Percentiles rank a stretch among this genome's conserved stretches.
phyloP scores from a whole-genome alignment of 2,329 filamentous ascomycete species.

The Cordyceps militaris region DNA sequence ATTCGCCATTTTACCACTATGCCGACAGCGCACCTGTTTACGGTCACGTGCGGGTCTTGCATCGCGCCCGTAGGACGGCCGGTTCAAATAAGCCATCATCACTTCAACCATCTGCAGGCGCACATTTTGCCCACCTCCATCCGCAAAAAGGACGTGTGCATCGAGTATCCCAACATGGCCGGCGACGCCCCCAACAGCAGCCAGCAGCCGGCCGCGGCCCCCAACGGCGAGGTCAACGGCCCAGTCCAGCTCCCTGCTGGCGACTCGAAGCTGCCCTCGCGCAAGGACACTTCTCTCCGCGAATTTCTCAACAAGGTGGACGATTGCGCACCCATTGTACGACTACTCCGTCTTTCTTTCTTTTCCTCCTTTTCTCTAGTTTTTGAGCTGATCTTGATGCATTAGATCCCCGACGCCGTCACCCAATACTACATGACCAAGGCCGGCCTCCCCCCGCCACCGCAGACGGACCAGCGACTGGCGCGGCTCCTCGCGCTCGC shows the following conservation, averaged over 20 bases:
- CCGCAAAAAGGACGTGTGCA: background rate
- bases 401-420: slow-evolving; percentile 89
- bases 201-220: slow-evolving; percentile 23
- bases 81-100: slow-evolving; percentile 14
- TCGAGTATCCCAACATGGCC: slow-evolving; percentile 24
- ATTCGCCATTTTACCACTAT: no score
- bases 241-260: slow-evolving; percentile 37
- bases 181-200: slow-evolving; percentile 29
- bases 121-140: background rate
- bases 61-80: background rate
- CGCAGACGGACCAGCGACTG: slow-evolving; percentile 81
- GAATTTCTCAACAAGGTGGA: slow-evolving; percentile 97
- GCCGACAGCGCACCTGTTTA: background rate
- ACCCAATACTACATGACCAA: slow-evolving; percentile 97
- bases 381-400: background rate
- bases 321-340: slow-evolving; percentile 92
- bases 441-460: slow-evolving; percentile 86
- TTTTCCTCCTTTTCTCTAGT: background rate
- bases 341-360: slow-evolving; percentile 25
- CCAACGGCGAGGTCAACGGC: slow-evolving; percentile 23
- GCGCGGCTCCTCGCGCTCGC: slow-evolving; percentile 90
- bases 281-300: slow-evolving; percentile 86
- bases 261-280: slow-evolving; percentile 59
- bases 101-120: background rate
- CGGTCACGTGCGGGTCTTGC: slow-evolving; percentile 1